Evolutionary conservation across 2,329 filamentous ascomycete genomes (phyloP), one percentile per base, ranked within the genome.

Genomic region (Spiromastix sp.): DNA sequence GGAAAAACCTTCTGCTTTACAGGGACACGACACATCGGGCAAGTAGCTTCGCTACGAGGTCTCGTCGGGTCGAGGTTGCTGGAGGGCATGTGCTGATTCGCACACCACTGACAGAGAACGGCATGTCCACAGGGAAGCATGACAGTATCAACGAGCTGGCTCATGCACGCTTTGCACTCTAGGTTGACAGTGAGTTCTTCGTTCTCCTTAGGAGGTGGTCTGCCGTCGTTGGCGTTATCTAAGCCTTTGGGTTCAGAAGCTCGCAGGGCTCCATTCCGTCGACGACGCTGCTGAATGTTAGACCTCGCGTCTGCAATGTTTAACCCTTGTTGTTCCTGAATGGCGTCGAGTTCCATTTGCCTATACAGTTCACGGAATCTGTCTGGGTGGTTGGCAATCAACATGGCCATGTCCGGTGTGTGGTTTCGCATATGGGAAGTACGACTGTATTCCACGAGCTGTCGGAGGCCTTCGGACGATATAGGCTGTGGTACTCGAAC

Each of bases 71-170:
- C 61, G 18, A 54, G 46, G 37, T 58, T 50, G 46, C 57, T 57
- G 1, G 61, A 55, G 2, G 68, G 68, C 21, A 67, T 58, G 29
- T 66, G 60, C 32, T 68, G 60, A 32, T 70, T 66, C 3, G 67
- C 68, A 43, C 70, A 74, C 68, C 68, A 74, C 25, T 60, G 54
- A 46, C 70, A 74, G 58, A 74, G 67, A 21, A 67, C 59, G 41
- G 71, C 58, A 48, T 74, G 70, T 0, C 70, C 70, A 40, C 70
- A 74, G 1, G 70, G 70, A 22, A 73, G 44, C 12, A 70, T 52
- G 2, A 66, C 69, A 5, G 66, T 65, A 40, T 72, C 66, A 1
- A 71, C 66, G 2, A 67, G 32, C 46, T 74, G 70, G 7, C 57
- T 58, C 44, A 70, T 69, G 47, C 70, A 74, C 12, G 72, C 59